Base-by-base conservation (phyloP, 129 eudicot species). In the Tagetes erecta region DNA sequence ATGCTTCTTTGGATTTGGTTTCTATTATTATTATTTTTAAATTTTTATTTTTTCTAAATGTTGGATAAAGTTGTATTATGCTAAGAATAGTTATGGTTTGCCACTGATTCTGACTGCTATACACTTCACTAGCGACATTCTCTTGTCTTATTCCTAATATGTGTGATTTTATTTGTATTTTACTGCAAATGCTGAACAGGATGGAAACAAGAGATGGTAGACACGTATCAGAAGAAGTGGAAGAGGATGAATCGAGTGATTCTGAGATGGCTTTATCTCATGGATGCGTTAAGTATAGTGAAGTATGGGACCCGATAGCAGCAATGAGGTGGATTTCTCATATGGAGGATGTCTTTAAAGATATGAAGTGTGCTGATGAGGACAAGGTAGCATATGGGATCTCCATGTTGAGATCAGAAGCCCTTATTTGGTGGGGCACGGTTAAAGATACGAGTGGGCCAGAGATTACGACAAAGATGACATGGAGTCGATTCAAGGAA, bases 401-500 rank as follows among this genome's bases (percentile, higher is more conserved):
- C 44, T 13, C 63, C 37, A 3, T 36, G 75, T 39, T 70, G 49
- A 37, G 50, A 70, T 44, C 75, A 37, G 75, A 70, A 52, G 75
- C 66, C 4, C 47, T 3, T 4, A 33, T 20, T 55, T 56, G 67
- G 67, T 53, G 66, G 66, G 40, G 27, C 31, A 40, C 1, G 30
- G 66, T 56, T 20, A 72, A 57, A 55, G 42, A 56, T 56, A 30
- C 30, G 8, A 56, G 56, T 8, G 67, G 9, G 52, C 31, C 30
- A 4, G 41, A 45, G 56, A 46, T n/a, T 45, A 2, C 42, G 33
- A 71, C 75, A 38, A 68, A 68, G 30, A 71, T 71, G 65, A 53
- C 75, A 39, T 71, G 75, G 75, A 40, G 39, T 71, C 52, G 33
- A 3, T 71, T 71, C 38, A 71, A 71, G 64, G 64, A 71, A 71